phyloP scores from a whole-genome alignment of 805 yeast genomes.

The Candida insectorum region DNA sequence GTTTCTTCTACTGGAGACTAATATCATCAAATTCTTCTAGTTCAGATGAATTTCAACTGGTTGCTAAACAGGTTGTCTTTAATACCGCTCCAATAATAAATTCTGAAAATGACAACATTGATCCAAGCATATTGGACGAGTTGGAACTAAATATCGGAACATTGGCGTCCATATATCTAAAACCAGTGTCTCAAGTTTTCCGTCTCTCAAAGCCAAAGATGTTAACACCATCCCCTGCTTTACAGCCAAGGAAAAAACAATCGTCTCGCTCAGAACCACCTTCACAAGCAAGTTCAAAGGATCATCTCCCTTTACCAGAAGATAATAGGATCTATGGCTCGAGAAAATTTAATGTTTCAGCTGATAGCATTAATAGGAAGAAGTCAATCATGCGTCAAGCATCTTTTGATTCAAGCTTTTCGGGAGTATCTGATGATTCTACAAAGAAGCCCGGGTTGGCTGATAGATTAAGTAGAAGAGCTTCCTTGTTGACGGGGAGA shows the following conservation, averaged over 20 bases:
- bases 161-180: constrained; percentile 77
- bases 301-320: constrained; percentile 2
- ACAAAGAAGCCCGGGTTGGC: constrained; percentile 26
- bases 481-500: constrained; percentile 23
- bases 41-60: constrained; percentile 34
- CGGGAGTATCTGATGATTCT: constrained; percentile 13
- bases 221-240: constrained; percentile 47
- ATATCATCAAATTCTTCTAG: constrained; percentile 45
- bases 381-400: constrained; percentile 14
- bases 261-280: constrained; percentile 2
- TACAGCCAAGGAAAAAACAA: constrained; percentile 20
- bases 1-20: constrained; percentile 81
- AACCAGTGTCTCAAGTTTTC: constrained; percentile 81
- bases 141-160: constrained; percentile 79
- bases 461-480: constrained; percentile 30
- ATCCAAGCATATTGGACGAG: constrained; percentile 71
- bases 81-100: constrained; percentile 62
- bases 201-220: constrained; percentile 53
- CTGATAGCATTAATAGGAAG: constrained; percentile 11
- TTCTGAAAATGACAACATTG: constrained; percentile 65
- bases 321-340: constrained; percentile 7
- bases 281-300: constrained; percentile 2
- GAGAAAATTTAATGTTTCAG: constrained; percentile 8
- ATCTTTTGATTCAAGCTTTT: constrained; percentile 19
- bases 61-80: constrained; percentile 50